Evolutionary conservation across 164 flowering plant species (phyloP).

Genomic region (Euptelea pleiosperma): DNA sequence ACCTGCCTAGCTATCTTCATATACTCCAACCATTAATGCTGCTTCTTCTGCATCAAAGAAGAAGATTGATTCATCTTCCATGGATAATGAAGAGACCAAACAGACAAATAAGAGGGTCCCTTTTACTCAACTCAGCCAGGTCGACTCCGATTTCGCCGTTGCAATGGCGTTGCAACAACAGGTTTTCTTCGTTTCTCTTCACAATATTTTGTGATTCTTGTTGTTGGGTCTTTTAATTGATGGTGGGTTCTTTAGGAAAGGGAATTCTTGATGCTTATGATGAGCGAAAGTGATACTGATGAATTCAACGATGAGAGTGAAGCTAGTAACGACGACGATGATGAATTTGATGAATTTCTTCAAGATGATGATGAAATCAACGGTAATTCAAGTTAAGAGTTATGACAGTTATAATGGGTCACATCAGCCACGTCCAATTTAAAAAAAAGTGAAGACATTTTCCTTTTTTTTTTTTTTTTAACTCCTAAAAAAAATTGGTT

Average conservation of each 20-base stretch:
- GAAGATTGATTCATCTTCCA: not conserved
- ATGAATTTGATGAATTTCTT: no score
- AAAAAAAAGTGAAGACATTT: no score
- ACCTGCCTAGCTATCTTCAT: not conserved
- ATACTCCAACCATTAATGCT: not conserved
- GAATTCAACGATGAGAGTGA: no score
- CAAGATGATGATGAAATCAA: not conserved
- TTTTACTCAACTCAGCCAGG: slow-evolving; percentile 1
- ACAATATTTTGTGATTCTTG: no score
- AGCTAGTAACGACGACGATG: no score
- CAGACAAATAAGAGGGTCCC: slow-evolving; percentile 1
- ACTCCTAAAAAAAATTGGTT: no score
- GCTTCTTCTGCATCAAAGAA: not conserved
- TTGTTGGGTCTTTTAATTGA: no score
- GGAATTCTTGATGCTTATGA: not conserved
- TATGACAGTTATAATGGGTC: no score
- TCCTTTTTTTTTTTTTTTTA: no score
- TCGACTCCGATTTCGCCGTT: slow-evolving; percentile 10
- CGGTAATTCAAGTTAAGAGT: not conserved
- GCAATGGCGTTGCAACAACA: slow-evolving; percentile 15
- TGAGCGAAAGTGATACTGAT: slow-evolving; percentile 5
- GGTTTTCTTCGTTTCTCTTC: not conserved
- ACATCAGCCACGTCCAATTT: no score
- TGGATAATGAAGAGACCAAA: slow-evolving; percentile 15
- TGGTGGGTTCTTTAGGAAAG: slow-evolving; percentile 16